Conservation (phyloP, 2,329 filamentous ascomycete genomes). For the Alternaria ethzedia region DNA sequence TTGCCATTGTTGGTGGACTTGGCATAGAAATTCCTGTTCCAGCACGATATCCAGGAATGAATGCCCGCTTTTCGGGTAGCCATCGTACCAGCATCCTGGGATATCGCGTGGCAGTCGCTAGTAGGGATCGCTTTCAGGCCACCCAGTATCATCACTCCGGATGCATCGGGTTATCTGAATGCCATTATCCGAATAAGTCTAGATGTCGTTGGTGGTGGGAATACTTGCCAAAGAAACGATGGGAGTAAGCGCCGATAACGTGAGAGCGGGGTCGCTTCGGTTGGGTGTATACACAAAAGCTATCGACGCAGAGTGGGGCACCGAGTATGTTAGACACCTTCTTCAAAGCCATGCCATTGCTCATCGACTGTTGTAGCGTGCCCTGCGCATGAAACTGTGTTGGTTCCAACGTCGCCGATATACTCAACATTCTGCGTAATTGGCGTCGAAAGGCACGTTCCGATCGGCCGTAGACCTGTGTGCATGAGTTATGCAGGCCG, state of each 20-base stretch:
- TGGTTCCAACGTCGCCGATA: neutral
- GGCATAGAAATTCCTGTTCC: neutral
- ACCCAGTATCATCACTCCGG: neutral
- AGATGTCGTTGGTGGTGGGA: conserved; percentile 22
- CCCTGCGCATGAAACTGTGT: neutral
- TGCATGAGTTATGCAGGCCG: neutral
- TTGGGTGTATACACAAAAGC: conserved; percentile 9
- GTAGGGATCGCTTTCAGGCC: neutral
- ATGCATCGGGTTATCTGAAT: neutral
- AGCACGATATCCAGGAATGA: neutral
- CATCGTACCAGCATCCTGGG: neutral
- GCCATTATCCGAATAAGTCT: conserved; percentile 5
- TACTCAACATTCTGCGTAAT: neutral
- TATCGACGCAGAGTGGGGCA: conserved; percentile 1
- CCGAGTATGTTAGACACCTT: conserved; percentile 1
- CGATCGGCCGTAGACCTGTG: neutral
- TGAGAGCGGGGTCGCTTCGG: conserved; percentile 19
- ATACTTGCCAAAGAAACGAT: conserved; percentile 27
- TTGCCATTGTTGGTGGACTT: neutral
- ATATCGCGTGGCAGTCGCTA: conserved; percentile 5
- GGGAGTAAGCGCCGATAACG: conserved; percentile 33
- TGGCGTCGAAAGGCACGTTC: neutral
- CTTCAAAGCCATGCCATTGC: neutral
- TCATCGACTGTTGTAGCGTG: neutral
- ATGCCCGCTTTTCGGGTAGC: neutral